Evolutionary conservation across 176 grass and related monocot species (phyloP).

Genomic region (Bromus sterilis): DNA sequence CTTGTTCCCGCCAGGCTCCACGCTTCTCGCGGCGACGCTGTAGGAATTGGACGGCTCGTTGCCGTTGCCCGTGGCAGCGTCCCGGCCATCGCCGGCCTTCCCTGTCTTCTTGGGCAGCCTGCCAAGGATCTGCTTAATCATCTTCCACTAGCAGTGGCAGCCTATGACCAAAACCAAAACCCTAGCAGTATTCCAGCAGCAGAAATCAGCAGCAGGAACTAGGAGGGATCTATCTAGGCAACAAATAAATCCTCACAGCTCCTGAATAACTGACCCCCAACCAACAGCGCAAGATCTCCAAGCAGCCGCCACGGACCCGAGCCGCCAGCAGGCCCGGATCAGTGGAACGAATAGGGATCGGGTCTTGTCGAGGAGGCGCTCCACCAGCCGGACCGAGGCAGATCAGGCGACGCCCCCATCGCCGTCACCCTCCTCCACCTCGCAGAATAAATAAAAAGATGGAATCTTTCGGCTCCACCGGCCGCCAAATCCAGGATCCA

Average conservation of each 20-base stretch:
- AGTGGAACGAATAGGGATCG: conserved; percentile 25
- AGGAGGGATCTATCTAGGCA: conserved; percentile 27
- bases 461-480: conserved; percentile 14
- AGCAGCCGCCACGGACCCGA: neutral
- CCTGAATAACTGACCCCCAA: neutral
- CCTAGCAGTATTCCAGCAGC: conserved; percentile 6
- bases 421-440: neutral
- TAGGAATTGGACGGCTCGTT: conserved; percentile 57
- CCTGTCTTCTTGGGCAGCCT: conserved; percentile 73
- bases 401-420: conserved; percentile 34
- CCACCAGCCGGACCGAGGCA: conserved; percentile 8
- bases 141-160: conserved; percentile 13
- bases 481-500: conserved; percentile 29
- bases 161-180: neutral
- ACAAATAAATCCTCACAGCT: neutral
- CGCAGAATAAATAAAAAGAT: neutral
- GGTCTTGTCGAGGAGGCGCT: conserved; percentile 20
- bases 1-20: conserved; percentile 44
- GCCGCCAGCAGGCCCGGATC: conserved; percentile 5
- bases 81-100: conserved; percentile 64
- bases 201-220: neutral
- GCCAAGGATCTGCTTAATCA: conserved; percentile 95
- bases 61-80: conserved; percentile 34
- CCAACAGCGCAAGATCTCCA: conserved; percentile 29
- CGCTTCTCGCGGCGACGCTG: conserved; percentile 35